Evolutionary conservation across 1,284 basidiomycete species (phyloP).

Genomic region (Tranzscheliella williamsii): DNA sequence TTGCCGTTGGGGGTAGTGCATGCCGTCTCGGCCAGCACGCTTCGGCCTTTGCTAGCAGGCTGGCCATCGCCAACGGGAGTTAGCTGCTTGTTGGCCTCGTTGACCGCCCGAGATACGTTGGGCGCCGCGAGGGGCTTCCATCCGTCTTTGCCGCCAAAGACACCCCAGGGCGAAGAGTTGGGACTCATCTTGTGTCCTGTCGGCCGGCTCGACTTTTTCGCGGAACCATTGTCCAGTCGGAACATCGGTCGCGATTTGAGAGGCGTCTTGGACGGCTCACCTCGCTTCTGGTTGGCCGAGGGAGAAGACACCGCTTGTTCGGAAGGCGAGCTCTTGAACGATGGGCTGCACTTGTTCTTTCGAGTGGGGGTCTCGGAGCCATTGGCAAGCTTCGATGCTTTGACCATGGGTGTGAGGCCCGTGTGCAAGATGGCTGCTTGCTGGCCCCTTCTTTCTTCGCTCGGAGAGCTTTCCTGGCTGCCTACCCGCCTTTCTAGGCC

Average conservation of each 20-base stretch:
- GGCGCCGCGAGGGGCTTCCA: constrained; percentile 33
- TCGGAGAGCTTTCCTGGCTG: background rate
- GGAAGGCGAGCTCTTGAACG: background rate
- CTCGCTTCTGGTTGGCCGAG: constrained; percentile 8
- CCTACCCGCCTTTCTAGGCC: background rate
- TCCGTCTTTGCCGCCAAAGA: constrained; percentile 27
- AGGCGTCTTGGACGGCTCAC: constrained; percentile 15
- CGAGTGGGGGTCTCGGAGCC: constrained; percentile 17
- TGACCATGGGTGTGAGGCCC: constrained; percentile 33
- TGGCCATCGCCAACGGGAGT: background rate
- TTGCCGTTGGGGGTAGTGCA: constrained; percentile 9
- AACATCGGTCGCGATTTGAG: constrained; percentile 37
- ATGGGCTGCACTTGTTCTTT: background rate
- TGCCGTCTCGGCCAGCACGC: background rate
- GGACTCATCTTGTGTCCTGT: constrained; percentile 34
- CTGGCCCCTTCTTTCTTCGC: background rate
- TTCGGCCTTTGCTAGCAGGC: no score
- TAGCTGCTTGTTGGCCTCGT: constrained; percentile 25
- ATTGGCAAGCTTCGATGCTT: constrained; percentile 14
- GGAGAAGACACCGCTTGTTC: background rate
- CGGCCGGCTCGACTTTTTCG: constrained; percentile 20
- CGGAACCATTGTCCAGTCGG: constrained; percentile 31
- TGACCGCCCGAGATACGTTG: constrained; percentile 24
- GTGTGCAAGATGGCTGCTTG: constrained; percentile 1
- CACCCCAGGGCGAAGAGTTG: constrained; percentile 26